Conservation (phyloP, 768 basidiomycete genomes). For the Chalciporus sphaerocephalus region DNA sequence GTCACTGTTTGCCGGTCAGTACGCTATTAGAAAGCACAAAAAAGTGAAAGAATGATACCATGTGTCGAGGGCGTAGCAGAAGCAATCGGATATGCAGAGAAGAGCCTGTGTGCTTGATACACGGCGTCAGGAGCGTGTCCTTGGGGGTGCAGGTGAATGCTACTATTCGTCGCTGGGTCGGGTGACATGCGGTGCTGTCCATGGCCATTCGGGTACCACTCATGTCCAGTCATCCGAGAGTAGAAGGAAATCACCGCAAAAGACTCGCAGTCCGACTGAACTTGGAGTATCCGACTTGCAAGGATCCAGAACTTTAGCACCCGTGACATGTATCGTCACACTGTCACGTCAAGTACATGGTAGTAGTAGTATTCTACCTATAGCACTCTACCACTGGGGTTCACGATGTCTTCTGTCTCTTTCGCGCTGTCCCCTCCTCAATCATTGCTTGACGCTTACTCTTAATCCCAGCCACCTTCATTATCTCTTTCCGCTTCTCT, state of each 20-base stretch:
- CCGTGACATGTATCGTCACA: neutral
- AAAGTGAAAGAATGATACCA: slow-evolving; percentile 38
- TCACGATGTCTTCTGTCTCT: slow-evolving; percentile 45
- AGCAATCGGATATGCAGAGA: slow-evolving; percentile 67
- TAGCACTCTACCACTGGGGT: too few relatives aligned
- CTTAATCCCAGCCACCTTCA: slow-evolving; percentile 69
- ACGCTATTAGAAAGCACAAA: neutral
- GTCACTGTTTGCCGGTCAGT: slow-evolving; percentile 47
- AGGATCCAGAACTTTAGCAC: neutral
- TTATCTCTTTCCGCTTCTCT: slow-evolving; percentile 72
- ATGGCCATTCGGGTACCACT: slow-evolving; percentile 24
- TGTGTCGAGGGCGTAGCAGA: slow-evolving; percentile 76
- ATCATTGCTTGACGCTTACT: slow-evolving; percentile 59
- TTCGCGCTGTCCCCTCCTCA: slow-evolving; percentile 54
- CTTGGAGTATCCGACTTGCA: neutral
- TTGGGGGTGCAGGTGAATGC: slow-evolving; percentile 8
- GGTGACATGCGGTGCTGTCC: slow-evolving; percentile 12
- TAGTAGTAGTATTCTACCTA: too few relatives aligned
- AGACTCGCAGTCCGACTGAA: neutral
- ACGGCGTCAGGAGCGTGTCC: slow-evolving; percentile 44
- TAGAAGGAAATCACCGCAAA: slow-evolving; percentile 2
- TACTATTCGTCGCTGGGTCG: slow-evolving; percentile 4
- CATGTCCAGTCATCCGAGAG: slow-evolving; percentile 24
- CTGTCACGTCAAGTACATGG: neutral
- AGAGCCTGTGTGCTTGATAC: slow-evolving; percentile 62